Conservation (phyloP, 2,329 filamentous ascomycete genomes). For the Pestalotiopsis sp. region DNA sequence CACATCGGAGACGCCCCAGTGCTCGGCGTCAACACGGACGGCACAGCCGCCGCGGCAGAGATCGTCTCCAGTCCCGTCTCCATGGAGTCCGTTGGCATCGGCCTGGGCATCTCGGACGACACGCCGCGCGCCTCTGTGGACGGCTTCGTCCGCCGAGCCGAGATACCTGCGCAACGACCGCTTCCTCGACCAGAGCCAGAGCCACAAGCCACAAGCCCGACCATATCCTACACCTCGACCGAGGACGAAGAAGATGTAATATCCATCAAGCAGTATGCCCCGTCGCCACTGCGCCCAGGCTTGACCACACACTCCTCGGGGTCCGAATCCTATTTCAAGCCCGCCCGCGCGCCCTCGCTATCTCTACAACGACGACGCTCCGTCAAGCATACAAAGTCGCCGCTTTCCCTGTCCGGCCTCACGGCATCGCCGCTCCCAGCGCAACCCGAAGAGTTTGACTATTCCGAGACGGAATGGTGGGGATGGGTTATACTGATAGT, state of each 20-base stretch:
- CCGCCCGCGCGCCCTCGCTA: slow-evolving; percentile 18
- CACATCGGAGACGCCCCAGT: slow-evolving; percentile 19
- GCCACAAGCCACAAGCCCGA: slow-evolving; percentile 48
- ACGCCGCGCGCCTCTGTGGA: slow-evolving; percentile 50
- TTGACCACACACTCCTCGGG: slow-evolving; percentile 52
- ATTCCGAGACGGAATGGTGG: slow-evolving; percentile 96
- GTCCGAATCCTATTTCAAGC: slow-evolving; percentile 63
- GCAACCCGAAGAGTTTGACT: slow-evolving; percentile 64
- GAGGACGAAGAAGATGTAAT: slow-evolving; percentile 83
- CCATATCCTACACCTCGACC: slow-evolving; percentile 67
- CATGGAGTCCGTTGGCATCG: slow-evolving; percentile 30
- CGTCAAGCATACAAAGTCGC: slow-evolving; percentile 59
- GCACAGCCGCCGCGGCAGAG: neutral
- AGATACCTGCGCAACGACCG: slow-evolving; percentile 26
- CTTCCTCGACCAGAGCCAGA: slow-evolving; percentile 19
- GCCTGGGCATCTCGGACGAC: slow-evolving; percentile 49
- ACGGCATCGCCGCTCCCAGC: slow-evolving; percentile 48
- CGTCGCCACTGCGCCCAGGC: slow-evolving; percentile 43
- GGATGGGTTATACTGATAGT: slow-evolving; percentile 89
- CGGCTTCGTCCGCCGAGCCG: slow-evolving; percentile 40
- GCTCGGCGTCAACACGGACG: slow-evolving; percentile 13
- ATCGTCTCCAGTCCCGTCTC: neutral
- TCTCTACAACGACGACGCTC: slow-evolving; percentile 48
- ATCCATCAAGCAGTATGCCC: slow-evolving; percentile 57
- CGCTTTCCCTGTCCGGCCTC: slow-evolving; percentile 57